Conservation (phyloP, 2,329 filamentous ascomycete genomes). For the Alternaria sp. region DNA sequence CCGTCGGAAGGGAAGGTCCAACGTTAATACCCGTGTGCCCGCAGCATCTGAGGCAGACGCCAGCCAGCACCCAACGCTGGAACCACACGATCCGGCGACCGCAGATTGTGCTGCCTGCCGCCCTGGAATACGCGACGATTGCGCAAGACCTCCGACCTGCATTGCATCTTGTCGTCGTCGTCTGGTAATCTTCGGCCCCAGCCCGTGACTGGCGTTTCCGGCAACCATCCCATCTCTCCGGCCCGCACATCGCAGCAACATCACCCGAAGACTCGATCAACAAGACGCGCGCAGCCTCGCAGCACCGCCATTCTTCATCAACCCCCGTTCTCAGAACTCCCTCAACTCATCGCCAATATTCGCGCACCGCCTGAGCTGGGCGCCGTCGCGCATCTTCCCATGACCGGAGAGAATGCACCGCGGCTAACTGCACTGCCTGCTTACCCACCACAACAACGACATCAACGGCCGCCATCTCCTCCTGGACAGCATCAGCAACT, state of each 20-base stretch:
- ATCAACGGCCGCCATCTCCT: conserved; percentile 22
- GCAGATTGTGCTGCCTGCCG: background rate
- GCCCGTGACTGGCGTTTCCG: conserved; percentile 2
- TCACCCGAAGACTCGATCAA: background rate
- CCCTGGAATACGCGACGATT: background rate
- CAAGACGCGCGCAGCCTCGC: background rate
- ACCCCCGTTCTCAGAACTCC: background rate
- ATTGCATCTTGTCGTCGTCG: background rate
- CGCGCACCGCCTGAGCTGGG: conserved; percentile 25
- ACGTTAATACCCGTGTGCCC: conserved; percentile 21
- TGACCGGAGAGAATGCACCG: conserved; percentile 28
- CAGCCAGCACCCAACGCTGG: conserved; percentile 5
- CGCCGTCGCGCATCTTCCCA: conserved; percentile 33
- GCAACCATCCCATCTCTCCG: conserved; percentile 1
- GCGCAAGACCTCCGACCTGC: background rate
- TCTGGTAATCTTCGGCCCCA: conserved; percentile 8
- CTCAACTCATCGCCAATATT: conserved; percentile 37
- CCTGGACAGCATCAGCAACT: conserved; percentile 29
- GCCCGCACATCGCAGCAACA: conserved; percentile 7
- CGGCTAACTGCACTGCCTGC: conserved; percentile 25
- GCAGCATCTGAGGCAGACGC: conserved; percentile 3
- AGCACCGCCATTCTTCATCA: background rate
- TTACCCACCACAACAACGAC: conserved; percentile 19
- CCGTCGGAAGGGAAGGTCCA: conserved; percentile 7
- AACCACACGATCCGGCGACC: conserved; percentile 13